Evolutionary conservation across 495 filamentous ascomycete genomes (phyloP).

Genomic region (Penicillium samsonianum): DNA sequence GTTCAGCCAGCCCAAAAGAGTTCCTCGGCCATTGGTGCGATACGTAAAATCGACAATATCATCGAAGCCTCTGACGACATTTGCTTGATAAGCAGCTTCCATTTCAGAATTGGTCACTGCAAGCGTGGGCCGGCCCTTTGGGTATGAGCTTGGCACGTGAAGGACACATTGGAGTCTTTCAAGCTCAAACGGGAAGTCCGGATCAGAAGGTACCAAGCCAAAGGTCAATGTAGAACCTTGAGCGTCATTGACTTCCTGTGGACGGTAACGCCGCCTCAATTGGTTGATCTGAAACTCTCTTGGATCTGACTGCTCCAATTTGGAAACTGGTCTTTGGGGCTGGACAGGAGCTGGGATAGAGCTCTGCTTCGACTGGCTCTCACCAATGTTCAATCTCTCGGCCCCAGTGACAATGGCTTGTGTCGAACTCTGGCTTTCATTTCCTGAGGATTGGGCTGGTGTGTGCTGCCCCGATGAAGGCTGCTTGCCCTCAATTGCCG

Average conservation of each 20-base stretch:
- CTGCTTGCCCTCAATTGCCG: slow-evolving; percentile 14
- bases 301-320: slow-evolving; percentile 65
- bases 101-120: slow-evolving; percentile 75
- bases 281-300: slow-evolving; percentile 77
- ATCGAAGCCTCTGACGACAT: slow-evolving; percentile 79
- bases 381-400: slow-evolving; percentile 18
- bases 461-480: slow-evolving; percentile 15
- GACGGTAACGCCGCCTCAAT: slow-evolving; percentile 68
- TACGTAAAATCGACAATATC: slow-evolving; percentile 55
- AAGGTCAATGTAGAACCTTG: slow-evolving; percentile 62
- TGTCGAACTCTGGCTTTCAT: slow-evolving; percentile 9
- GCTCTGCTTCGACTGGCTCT: slow-evolving; percentile 12
- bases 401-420: slow-evolving; percentile 9
- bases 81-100: slow-evolving; percentile 75
- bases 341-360: slow-evolving; percentile 20
- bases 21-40: slow-evolving; percentile 53
- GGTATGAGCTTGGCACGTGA: slow-evolving; percentile 66
- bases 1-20: slow-evolving; percentile 69
- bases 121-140: slow-evolving; percentile 57
- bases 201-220: slow-evolving; percentile 74
- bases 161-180: slow-evolving; percentile 70
- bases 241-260: slow-evolving; percentile 55
- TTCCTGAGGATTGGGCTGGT: slow-evolving; percentile 6
- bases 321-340: slow-evolving; percentile 65
- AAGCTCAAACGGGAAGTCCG: slow-evolving; percentile 82